These are phyloP conservation scores for Backusella liffmaniae DNA, from an alignment of 192 early-diverging fungal species.

Conservation along the genomic window DNA sequence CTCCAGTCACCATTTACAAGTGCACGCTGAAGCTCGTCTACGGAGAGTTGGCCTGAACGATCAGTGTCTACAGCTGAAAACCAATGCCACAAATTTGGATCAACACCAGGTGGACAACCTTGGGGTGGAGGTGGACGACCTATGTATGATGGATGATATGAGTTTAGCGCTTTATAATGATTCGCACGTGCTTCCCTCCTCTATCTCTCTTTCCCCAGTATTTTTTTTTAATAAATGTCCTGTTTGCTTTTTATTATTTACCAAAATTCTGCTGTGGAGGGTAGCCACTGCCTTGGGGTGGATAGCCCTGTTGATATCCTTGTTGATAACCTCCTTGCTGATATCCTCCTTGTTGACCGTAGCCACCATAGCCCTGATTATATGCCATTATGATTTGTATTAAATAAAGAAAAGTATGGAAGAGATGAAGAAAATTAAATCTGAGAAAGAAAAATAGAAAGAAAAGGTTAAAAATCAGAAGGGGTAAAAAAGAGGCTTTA, in stretches of 20 bases:
- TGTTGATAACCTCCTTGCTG: slow-evolving; percentile 12
- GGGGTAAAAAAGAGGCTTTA: background rate
- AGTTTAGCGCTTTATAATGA: background rate
- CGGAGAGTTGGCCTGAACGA: slow-evolving; percentile 65
- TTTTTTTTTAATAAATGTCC: background rate
- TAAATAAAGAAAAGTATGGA: background rate
- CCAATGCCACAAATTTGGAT: slow-evolving; percentile 43
- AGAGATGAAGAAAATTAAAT: background rate
- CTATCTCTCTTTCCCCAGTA: background rate
- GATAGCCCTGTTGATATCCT: background rate
- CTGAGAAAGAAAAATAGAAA: slow-evolving; percentile 15
- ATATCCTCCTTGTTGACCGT: slow-evolving; percentile 2
- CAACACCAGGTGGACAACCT: slow-evolving; percentile 34
- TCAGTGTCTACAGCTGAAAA: slow-evolving; percentile 66
- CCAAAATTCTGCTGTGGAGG: slow-evolving; percentile 8
- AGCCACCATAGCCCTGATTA: background rate
- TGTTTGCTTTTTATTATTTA: background rate
- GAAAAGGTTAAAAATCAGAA: slow-evolving; percentile 1
- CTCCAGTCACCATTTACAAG: slow-evolving; percentile 80
- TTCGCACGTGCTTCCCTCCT: background rate
- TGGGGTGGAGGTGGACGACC: slow-evolving; percentile 11
- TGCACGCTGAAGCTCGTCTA: slow-evolving; percentile 68
- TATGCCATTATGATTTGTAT: slow-evolving; percentile 1
- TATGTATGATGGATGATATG: background rate
- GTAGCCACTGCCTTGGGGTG: background rate